phyloP scores from a whole-genome alignment of 306 rosid genomes.

The Cicer arietinum region DNA sequence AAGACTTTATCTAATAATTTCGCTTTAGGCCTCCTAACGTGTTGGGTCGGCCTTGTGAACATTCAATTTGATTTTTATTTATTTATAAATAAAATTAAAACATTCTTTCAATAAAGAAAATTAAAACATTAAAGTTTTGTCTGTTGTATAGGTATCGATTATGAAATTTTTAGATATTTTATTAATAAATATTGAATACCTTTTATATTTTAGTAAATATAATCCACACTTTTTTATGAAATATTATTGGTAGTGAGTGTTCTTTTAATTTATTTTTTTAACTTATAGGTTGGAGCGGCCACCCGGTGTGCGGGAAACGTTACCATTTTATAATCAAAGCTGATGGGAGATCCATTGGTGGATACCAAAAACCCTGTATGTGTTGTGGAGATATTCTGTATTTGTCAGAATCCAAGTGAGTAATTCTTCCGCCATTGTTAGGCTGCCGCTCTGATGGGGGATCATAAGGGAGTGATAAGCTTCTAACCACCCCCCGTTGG shows the following conservation, averaged over 20 bases:
- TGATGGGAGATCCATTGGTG: slow-evolving; percentile 93
- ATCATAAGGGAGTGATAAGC: neutral
- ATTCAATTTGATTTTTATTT: neutral
- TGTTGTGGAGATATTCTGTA: slow-evolving; percentile 94
- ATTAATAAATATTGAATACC: neutral
- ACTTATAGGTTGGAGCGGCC: slow-evolving; percentile 87
- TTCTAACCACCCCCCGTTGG: neutral
- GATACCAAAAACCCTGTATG: slow-evolving; percentile 95
- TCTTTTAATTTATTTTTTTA: neutral
- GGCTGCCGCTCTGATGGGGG: neutral
- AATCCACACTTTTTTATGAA: neutral
- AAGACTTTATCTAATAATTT: too few relatives aligned
- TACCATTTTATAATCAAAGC: slow-evolving; percentile 93
- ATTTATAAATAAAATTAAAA: neutral
- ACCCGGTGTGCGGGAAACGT: slow-evolving; percentile 92
- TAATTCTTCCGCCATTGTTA: slow-evolving; percentile 21
- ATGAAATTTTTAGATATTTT: neutral
- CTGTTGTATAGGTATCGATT: neutral
- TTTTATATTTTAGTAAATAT: neutral
- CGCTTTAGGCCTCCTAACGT: too few relatives aligned
- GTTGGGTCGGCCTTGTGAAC: too few relatives aligned
- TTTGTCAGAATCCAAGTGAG: slow-evolving; percentile 97
- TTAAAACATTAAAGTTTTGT: neutral
- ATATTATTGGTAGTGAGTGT: too few relatives aligned
- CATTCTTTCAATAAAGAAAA: too few relatives aligned